phyloP scores from a whole-genome alignment of 2,329 filamentous ascomycete genomes.

The Ceratocystis albifundus region DNA sequence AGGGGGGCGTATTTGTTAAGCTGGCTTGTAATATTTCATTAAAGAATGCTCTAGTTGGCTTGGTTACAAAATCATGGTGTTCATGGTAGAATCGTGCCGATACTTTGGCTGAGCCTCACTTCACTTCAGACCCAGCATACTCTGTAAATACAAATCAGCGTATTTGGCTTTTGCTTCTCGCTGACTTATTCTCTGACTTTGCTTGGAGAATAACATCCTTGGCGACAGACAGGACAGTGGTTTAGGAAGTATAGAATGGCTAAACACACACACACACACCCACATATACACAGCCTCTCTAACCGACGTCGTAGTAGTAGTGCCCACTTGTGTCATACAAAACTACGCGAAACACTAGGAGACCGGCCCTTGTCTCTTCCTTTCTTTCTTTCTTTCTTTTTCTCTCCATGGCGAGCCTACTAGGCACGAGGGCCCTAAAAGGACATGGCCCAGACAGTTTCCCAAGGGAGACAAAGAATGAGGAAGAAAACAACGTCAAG shows the following conservation, averaged over 20 bases:
- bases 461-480: neutral
- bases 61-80: conserved; percentile 2
- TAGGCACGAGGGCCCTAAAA: neutral
- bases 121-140: neutral
- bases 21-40: neutral
- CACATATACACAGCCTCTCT: neutral
- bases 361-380: neutral
- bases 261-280: no score
- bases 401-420: neutral
- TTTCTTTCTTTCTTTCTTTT: neutral
- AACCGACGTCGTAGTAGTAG: neutral
- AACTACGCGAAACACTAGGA: neutral
- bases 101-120: neutral
- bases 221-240: neutral
- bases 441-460: neutral
- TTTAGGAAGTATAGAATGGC: neutral
- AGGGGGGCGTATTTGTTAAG: neutral
- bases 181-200: neutral
- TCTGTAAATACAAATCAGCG: neutral
- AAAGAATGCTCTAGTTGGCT: neutral
- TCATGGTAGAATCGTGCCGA: neutral
- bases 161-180: neutral
- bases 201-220: neutral
- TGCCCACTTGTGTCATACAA: conserved; percentile 2
- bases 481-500: neutral